Evolutionary conservation across 768 basidiomycete genomes (phyloP).

Genomic region (Termitomyces sp.): DNA sequence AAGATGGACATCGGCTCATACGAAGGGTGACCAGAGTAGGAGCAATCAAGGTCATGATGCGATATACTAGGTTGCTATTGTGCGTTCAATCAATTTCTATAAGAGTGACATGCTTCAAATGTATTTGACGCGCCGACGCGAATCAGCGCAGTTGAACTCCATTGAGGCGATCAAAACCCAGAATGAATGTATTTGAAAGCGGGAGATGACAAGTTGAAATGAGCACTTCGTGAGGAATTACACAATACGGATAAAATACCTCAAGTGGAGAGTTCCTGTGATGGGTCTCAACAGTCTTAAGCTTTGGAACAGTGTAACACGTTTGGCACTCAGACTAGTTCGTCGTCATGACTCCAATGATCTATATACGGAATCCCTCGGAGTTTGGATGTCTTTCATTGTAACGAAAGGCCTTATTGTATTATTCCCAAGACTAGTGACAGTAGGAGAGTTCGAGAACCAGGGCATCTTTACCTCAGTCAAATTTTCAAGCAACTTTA

Average conservation of each 20-base stretch:
- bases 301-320: neutral
- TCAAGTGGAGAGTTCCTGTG: neutral
- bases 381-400: neutral
- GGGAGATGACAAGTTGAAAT: neutral
- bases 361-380: too few relatives aligned
- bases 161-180: neutral
- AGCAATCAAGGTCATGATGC: neutral
- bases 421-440: neutral
- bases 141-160: neutral
- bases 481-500: neutral
- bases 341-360: too few relatives aligned
- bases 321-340: neutral
- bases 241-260: neutral
- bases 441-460: neutral
- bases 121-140: too few relatives aligned
- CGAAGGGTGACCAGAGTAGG: neutral
- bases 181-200: neutral
- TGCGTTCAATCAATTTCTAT: neutral
- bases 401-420: neutral
- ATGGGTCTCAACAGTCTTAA: neutral
- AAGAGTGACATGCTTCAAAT: neutral
- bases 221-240: neutral
- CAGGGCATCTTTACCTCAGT: neutral
- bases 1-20: neutral
- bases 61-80: neutral